Base-by-base conservation (phyloP, 768 basidiomycete genomes). In the Erythrobasidium yunnanense region DNA sequence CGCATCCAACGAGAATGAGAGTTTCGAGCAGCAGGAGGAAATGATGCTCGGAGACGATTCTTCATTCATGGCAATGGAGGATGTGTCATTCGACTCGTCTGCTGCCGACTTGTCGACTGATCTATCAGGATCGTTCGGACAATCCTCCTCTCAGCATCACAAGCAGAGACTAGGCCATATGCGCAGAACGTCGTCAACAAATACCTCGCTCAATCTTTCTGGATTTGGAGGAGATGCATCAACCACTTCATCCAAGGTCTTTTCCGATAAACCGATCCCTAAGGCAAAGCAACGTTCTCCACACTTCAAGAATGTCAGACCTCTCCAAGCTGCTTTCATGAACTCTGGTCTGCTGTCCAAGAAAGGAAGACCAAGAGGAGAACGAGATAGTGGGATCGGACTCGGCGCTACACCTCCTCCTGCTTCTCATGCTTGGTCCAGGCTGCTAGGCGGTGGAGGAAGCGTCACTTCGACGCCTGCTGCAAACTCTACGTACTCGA, bases 311-410 rank as follows among this genome's bases (percentile, higher is more conserved):
- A 63, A 72, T 33, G 70, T 72, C 22, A 34, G 67, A 29, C 73
- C 73, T 1, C 69, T 72, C 6, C 70, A 71, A 8, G 77, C 77
- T 1, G 77, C 77, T 0, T 79, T 79, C 67, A 73, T 75, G 34
- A 76, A 75, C 18, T 77, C 77, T 8, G 78, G 78, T 1, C 71
- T 79, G 29, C 73, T 79, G 56, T 68, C 66, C 66, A 78, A 78
- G 73, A 78, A 78, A 73, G 66, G 18, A 55, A 68, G 58, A 45
- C 63, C 63, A 32, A 65, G 69, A 46, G 68, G 46, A 46, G 56
- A 27, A 20, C 55, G 45, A 20, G 56, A 58, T 56, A 52, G 42
- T 15, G 68, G 55, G 18, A 66, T 66, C 22, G 49, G 66, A 11
- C 65, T 70, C 17, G 66, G 50, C 17, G 49, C 55, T 1, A 66